Evolutionary conservation across 306 rosid genomes (phyloP).

Genomic region (Acmispon strigosus): DNA sequence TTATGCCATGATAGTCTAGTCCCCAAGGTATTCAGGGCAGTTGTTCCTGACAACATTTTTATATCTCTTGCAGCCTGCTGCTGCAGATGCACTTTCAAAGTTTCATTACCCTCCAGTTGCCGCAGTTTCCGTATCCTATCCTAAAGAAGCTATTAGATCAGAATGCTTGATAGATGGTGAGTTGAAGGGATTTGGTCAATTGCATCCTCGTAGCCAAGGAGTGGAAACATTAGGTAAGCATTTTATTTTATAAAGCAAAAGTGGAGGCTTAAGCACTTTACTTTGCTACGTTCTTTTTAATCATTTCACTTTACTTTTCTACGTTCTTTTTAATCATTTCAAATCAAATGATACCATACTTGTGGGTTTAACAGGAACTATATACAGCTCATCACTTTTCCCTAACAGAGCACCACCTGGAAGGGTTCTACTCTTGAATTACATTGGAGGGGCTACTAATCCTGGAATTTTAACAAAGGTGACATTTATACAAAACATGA

Average conservation of each 20-base stretch:
- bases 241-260: background rate
- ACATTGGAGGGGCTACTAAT: conserved; percentile 97
- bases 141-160: conserved; percentile 83
- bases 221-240: conserved; percentile 82
- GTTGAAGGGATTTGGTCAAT: conserved; percentile 90
- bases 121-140: conserved; percentile 88
- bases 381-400: conserved; percentile 95
- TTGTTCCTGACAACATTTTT: conserved; percentile 19
- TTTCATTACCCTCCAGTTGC: conserved; percentile 96
- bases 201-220: conserved; percentile 98
- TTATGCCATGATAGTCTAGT: background rate
- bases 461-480: conserved; percentile 81
- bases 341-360: conserved; percentile 7
- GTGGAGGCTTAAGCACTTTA: background rate
- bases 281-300: background rate
- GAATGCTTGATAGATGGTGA: conserved; percentile 84
- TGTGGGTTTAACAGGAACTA: conserved; percentile 65
- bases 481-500: conserved; percentile 18
- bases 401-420: conserved; percentile 92
- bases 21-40: background rate
- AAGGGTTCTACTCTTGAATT: conserved; percentile 88
- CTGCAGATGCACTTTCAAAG: conserved; percentile 86
- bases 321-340: background rate
- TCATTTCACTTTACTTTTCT: conserved; percentile 7
- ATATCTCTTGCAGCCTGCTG: conserved; percentile 49